These are phyloP conservation scores for Pseudogymnoascus sp. DNA, from an alignment of 2,329 filamentous ascomycete species.

Conservation along the genomic window DNA sequence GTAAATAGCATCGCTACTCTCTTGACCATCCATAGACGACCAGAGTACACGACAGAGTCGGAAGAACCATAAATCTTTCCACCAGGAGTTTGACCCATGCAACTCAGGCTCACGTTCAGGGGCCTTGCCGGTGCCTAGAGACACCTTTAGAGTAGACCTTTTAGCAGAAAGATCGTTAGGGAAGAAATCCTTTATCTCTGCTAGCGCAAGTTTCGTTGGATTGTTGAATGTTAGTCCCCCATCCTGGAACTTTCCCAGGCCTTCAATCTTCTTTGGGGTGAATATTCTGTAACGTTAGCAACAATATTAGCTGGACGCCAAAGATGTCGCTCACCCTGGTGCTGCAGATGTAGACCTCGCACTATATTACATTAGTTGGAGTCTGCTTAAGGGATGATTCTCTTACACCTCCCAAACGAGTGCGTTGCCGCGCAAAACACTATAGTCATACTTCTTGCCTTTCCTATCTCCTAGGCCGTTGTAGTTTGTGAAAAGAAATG, in stretches of 20 bases:
- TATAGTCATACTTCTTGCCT: slow-evolving; percentile 15
- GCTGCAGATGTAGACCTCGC: slow-evolving; percentile 18
- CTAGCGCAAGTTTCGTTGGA: slow-evolving; percentile 15
- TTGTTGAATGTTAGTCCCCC: slow-evolving; percentile 18
- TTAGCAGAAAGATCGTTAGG: slow-evolving; percentile 13
- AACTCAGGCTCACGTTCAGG: slow-evolving; percentile 15
- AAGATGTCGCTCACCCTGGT: slow-evolving; percentile 12
- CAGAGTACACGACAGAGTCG: slow-evolving; percentile 16
- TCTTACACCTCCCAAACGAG: slow-evolving; percentile 20
- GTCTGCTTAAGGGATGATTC: neutral
- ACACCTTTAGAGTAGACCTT: slow-evolving; percentile 19
- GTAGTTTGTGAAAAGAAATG: slow-evolving; percentile 22
- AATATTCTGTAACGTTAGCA: slow-evolving; percentile 11
- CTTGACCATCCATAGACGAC: slow-evolving; percentile 16
- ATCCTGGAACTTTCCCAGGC: slow-evolving; percentile 20
- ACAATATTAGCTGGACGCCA: neutral
- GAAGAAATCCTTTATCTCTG: slow-evolving; percentile 17
- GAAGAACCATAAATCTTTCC: slow-evolving; percentile 17
- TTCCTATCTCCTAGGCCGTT: slow-evolving; percentile 15
- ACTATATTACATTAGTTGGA: slow-evolving; percentile 15
- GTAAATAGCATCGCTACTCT: slow-evolving; percentile 14
- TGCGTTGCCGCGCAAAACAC: slow-evolving; percentile 14
- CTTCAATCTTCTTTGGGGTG: slow-evolving; percentile 16
- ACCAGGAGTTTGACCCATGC: slow-evolving; percentile 15
- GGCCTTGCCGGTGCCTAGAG: slow-evolving; percentile 13